These are phyloP conservation scores for Wickerhamiella occidentalis DNA, from an alignment of 805 yeast species.

Conservation along the genomic window DNA sequence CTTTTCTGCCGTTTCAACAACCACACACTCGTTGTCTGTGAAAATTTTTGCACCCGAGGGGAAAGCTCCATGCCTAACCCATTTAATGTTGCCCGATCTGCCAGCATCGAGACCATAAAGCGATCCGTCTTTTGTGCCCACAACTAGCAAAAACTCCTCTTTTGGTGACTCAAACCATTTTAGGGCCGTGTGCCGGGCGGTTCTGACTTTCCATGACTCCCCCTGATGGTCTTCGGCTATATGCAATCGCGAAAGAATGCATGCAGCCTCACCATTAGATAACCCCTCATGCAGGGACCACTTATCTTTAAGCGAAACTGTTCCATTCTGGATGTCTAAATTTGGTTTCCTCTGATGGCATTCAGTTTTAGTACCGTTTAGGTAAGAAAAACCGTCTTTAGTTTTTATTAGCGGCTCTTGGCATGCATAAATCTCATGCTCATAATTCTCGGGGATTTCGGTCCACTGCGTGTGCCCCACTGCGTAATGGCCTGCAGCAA, in stretches of 20 bases:
- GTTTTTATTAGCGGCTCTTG: background rate
- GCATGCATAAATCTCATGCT: background rate
- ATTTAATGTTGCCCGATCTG: background rate
- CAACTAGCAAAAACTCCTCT: background rate
- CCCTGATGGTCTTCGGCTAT: background rate
- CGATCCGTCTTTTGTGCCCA: background rate
- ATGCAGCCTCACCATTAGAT: background rate
- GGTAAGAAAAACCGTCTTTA: too few relatives aligned
- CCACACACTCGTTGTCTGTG: background rate
- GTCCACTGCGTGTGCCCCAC: background rate
- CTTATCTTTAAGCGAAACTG: background rate
- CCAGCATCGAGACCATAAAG: slow-evolving; percentile 1
- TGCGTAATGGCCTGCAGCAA: background rate
- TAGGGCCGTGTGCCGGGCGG: background rate
- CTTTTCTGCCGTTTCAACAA: background rate
- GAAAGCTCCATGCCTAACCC: background rate
- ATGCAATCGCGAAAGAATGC: background rate
- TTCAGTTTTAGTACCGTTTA: background rate
- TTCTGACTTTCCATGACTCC: background rate
- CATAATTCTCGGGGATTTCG: background rate
- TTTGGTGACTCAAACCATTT: background rate
- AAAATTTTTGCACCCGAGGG: background rate
- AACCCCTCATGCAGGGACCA: slow-evolving; percentile 9
- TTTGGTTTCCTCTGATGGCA: background rate
- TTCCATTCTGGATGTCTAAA: background rate